phyloP scores from a whole-genome alignment of 768 basidiomycete genomes.

The Suillus ampliporus region DNA sequence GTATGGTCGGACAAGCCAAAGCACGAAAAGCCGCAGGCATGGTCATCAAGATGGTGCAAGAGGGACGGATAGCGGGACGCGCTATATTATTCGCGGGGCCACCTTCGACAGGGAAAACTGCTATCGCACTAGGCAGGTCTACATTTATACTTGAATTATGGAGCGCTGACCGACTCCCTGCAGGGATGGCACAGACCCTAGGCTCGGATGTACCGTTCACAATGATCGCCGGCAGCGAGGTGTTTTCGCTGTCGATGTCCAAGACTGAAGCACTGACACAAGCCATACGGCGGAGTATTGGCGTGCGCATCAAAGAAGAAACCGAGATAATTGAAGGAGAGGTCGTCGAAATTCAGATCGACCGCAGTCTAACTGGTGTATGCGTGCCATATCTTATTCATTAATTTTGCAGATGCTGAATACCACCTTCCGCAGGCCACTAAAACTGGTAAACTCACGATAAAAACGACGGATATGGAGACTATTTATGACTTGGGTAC shows the following conservation, averaged over 20 bases:
- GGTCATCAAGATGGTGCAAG: slow-evolving; percentile 98
- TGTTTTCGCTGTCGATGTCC: slow-evolving; percentile 97
- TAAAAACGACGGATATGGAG: slow-evolving; percentile 99
- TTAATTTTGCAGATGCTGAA: not conserved
- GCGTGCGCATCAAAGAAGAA: slow-evolving; percentile 97
- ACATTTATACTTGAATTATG: not conserved
- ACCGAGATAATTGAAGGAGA: slow-evolving; percentile 98
- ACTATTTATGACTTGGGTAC: slow-evolving; percentile 98
- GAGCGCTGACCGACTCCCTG: not conserved
- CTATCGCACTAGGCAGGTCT: slow-evolving; percentile 89
- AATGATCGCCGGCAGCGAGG: slow-evolving; percentile 96
- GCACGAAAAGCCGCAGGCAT: slow-evolving; percentile 98
- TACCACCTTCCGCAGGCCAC: slow-evolving; percentile 72
- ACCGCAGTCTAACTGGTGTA: slow-evolving; percentile 95
- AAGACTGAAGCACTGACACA: slow-evolving; percentile 99
- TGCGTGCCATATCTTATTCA: slow-evolving; percentile 22
- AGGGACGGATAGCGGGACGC: slow-evolving; percentile 92
- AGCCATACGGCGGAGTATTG: slow-evolving; percentile 94
- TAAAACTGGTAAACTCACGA: slow-evolving; percentile 95
- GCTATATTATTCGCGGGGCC: slow-evolving; percentile 98
- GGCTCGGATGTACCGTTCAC: slow-evolving; percentile 97
- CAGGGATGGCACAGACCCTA: slow-evolving; percentile 95
- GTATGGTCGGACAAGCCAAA: slow-evolving; percentile 97
- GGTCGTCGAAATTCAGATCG: slow-evolving; percentile 98
- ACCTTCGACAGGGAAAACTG: slow-evolving; percentile 96